Evolutionary conservation across 176 grass and related monocot genomes (phyloP), one percentile per base, ranked within the genome.

Genomic region (Neostapfia colusana): DNA sequence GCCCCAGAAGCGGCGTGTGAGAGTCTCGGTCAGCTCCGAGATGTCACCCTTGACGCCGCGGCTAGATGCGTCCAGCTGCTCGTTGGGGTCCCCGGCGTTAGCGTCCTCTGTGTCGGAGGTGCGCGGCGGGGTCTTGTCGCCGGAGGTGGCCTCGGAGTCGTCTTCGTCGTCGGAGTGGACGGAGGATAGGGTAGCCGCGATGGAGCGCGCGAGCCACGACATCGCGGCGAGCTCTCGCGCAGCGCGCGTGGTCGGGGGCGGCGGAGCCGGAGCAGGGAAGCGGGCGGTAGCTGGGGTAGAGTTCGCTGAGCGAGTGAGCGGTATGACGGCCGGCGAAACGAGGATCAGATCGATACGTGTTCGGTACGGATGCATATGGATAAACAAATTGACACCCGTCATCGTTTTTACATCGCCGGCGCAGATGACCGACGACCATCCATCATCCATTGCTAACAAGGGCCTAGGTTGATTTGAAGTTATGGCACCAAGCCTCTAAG

Each of bases 1-100:
- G 84, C 92, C 92, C 92, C 89, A 91, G 81, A 91, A 69, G 18
- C 76, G 77, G 69, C 81, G 86, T 36, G 89, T 89, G 42, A 95
- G 81, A 27, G 92, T 85, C 23, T 95, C 70, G 3, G 89, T 95
- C 56, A 95, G 77, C 84, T 95, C 92, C 8, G 92, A 89, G 17
- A 95, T 42, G 66, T 95, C 92, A 5, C 77, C 89, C 43, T 91
- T 89, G 4, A 89, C 86, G 54, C 89, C 79, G 10, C 84, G 72
- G 56, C 69, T 78, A 21, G 75, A 70, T n/a, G 66, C 71, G 56
- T 76, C 78, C 61, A 60, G 73, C 70, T 87, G 85, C 37, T 88
- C 82, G 27, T 82, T 85, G n/a, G 56, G 26, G 42, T 85, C 78
- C 4, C 27, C 69, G 54, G 27, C 45, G 26, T 70, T 69, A 13